These are phyloP conservation scores for Incumbomyces delicatus DNA, from an alignment of 2,329 filamentous ascomycete species.

Conservation along the genomic window DNA sequence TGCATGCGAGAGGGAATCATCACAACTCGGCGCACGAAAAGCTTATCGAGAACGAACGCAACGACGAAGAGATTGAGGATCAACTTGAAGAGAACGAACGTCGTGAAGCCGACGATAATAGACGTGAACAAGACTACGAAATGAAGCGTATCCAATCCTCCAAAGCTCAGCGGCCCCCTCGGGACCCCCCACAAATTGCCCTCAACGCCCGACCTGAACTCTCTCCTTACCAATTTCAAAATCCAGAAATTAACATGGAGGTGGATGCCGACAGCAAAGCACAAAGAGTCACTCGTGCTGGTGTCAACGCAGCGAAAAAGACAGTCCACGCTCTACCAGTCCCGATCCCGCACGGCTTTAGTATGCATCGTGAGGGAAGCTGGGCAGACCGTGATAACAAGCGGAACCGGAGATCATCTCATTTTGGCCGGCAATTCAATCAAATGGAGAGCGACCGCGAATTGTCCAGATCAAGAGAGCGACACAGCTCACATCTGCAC, in stretches of 20 bases:
- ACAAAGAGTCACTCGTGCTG: slow-evolving; percentile 13
- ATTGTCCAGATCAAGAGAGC: not conserved
- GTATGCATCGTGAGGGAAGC: slow-evolving; percentile 7
- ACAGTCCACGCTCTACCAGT: slow-evolving; percentile 16
- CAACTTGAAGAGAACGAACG: slow-evolving; percentile 37
- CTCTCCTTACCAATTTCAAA: slow-evolving; percentile 18
- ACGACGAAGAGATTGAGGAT: slow-evolving; percentile 36
- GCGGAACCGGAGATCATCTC: slow-evolving; percentile 31
- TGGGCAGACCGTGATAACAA: slow-evolving; percentile 34
- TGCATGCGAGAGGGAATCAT: slow-evolving; percentile 56
- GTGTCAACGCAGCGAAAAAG: slow-evolving; percentile 9
- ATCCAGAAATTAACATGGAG: slow-evolving; percentile 20
- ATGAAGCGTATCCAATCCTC: slow-evolving; percentile 29
- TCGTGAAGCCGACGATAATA: slow-evolving; percentile 29
- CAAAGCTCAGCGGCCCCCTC: not conserved
- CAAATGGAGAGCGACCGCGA: not conserved
- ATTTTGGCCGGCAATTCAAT: slow-evolving; percentile 28
- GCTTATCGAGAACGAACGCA: slow-evolving; percentile 46
- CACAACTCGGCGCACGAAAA: slow-evolving; percentile 1
- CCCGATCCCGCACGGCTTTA: slow-evolving; percentile 10
- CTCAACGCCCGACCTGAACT: slow-evolving; percentile 11
- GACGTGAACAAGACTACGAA: slow-evolving; percentile 40
- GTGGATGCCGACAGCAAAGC: slow-evolving; percentile 17
- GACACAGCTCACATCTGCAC: slow-evolving; percentile 1
- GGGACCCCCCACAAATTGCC: not conserved